Percentiles rank a stretch among this genome's conserved stretches.
These are phyloP conservation scores for Penicillium crystallinum DNA, from an alignment of 495 filamentous ascomycete species.

Conservation along the genomic window DNA sequence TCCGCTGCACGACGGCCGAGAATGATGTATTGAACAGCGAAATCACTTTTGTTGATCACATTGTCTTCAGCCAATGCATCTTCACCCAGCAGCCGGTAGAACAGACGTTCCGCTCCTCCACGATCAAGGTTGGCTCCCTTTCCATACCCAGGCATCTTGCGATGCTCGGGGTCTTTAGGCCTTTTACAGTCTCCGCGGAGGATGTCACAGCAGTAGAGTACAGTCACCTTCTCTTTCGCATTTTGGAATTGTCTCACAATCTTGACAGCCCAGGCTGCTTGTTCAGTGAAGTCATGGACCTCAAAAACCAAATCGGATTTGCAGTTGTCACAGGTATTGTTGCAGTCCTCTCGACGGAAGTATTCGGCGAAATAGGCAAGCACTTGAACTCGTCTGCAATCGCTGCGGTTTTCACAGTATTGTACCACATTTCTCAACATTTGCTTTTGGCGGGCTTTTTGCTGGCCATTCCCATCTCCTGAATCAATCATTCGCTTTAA, in stretches of 20 bases:
- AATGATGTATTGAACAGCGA: conserved; percentile 57
- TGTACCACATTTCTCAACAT: conserved; percentile 81
- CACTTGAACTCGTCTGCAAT: conserved; percentile 83
- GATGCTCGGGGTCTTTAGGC: conserved; percentile 42
- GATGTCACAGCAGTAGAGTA: conserved; percentile 53
- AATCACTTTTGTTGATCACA: conserved; percentile 52
- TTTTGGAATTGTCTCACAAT: conserved; percentile 58
- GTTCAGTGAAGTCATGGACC: conserved; percentile 65
- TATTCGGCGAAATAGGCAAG: conserved; percentile 87
- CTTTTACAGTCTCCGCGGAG: conserved; percentile 54
- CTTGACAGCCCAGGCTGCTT: conserved; percentile 61
- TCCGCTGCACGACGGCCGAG: conserved; percentile 49
- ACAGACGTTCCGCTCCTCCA: conserved; percentile 59
- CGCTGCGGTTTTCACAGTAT: conserved; percentile 80
- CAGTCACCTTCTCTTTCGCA: conserved; percentile 42
- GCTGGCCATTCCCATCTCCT: conserved; percentile 65
- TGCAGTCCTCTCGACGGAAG: conserved; percentile 68
- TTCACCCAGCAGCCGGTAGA: conserved; percentile 57
- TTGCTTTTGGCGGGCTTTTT: conserved; percentile 73
- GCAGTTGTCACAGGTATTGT: conserved; percentile 81
- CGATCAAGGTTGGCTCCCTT: conserved; percentile 52
- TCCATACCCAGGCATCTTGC: conserved; percentile 48
- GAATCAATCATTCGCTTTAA: conserved; percentile 72
- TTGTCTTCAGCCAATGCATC: conserved; percentile 56
- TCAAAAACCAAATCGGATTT: conserved; percentile 61